phyloP scores from a whole-genome alignment of 257 asterid genomes.

The Nicotiana knightiana region DNA sequence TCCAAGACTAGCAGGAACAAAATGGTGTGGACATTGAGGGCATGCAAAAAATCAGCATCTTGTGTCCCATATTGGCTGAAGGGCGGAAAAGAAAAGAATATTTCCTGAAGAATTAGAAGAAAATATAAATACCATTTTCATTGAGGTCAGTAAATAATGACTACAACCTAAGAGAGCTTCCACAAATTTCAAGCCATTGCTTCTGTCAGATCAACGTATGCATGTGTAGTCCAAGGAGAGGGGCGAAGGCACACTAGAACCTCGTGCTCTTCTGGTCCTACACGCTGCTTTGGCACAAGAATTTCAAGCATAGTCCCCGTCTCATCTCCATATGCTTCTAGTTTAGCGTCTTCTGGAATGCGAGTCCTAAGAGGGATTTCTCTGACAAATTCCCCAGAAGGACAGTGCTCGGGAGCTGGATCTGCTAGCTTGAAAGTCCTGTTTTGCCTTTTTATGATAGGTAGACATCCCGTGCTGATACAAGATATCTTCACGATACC shows the following conservation, averaged over 20 bases:
- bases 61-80: conserved; percentile 8
- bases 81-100: not conserved
- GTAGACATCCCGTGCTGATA: conserved; percentile 37
- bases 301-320: conserved; percentile 48
- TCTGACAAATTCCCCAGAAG: conserved; percentile 41
- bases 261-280: conserved; percentile 45
- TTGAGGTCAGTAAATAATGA: conserved; percentile 5
- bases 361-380: conserved; percentile 43
- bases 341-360: conserved; percentile 43
- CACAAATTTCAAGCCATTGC: conserved; percentile 25
- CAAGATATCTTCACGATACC: conserved; percentile 50
- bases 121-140: not conserved
- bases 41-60: not conserved
- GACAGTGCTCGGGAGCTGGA: conserved; percentile 46
- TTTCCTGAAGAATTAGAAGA: conserved; percentile 3
- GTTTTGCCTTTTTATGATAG: conserved; percentile 31
- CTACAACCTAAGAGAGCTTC: not conserved
- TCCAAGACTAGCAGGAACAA: not conserved
- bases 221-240: conserved; percentile 38
- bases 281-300: conserved; percentile 42
- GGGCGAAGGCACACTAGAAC: conserved; percentile 50
- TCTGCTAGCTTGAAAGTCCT: conserved; percentile 40
- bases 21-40: conserved; percentile 9
- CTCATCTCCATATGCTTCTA: conserved; percentile 41
- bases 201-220: conserved; percentile 31